Percentiles rank a stretch among this genome's conserved stretches.
These are phyloP conservation scores for Claviceps sp. DNA, from an alignment of 2,329 filamentous ascomycete species.

Conservation along the genomic window DNA sequence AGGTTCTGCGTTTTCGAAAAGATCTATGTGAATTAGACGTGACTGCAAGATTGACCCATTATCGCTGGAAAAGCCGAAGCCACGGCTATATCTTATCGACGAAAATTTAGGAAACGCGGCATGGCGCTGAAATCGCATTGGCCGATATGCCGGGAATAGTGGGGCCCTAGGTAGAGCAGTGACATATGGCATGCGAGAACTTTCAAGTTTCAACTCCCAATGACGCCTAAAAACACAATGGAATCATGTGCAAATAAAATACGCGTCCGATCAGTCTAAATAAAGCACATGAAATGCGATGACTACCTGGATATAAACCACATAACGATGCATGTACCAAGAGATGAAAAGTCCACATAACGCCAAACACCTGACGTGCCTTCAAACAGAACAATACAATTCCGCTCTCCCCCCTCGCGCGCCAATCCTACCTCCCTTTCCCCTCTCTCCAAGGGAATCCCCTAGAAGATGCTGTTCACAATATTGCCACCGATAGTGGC, in stretches of 20 bases:
- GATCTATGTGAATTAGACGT: background rate
- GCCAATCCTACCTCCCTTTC: background rate
- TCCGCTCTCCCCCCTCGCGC: background rate
- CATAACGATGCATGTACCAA: too few species aligned
- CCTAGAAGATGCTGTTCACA: conserved; percentile 78
- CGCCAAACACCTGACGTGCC: background rate
- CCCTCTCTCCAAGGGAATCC: background rate
- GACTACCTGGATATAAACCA: too few species aligned
- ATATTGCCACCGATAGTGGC: conserved; percentile 82
- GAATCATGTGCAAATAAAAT: too few species aligned
- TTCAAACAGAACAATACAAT: background rate
- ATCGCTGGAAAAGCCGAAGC: background rate
- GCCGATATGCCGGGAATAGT: background rate
- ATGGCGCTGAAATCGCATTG: background rate
- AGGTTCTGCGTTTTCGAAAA: conserved; percentile 5
- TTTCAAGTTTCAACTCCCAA: too few species aligned
- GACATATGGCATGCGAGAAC: too few species aligned
- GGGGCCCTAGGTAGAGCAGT: background rate
- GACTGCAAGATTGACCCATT: background rate
- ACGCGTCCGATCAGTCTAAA: background rate
- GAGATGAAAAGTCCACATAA: background rate
- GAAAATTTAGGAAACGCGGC: conserved; percentile 2
- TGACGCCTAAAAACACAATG: too few species aligned
- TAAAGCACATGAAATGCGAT: background rate
- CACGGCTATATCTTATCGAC: background rate